These are phyloP conservation scores for Globisporangium echinulatum DNA, from an alignment of 352 stramenopile species.

Conservation along the genomic window DNA sequence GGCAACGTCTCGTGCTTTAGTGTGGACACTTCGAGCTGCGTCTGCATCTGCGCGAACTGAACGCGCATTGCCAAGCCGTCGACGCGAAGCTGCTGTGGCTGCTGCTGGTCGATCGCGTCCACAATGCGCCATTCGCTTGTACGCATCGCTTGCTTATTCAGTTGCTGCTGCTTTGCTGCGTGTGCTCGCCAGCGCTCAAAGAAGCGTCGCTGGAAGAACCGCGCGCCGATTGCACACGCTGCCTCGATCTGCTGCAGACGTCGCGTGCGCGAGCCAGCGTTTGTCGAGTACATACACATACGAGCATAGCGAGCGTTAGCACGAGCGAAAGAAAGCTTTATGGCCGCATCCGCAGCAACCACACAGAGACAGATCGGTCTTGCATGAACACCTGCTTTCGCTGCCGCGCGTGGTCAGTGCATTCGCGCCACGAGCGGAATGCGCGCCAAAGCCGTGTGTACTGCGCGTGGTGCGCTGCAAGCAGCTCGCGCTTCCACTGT, in stretches of 20 bases:
- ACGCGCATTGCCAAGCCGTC: not conserved
- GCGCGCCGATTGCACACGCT: slow-evolving; percentile 10
- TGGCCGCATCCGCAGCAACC: not conserved
- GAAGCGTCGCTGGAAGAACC: slow-evolving; percentile 13
- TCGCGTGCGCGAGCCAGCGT: no score
- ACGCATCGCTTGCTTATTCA: not conserved
- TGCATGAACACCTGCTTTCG: slow-evolving; percentile 7
- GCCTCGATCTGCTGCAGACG: slow-evolving; percentile 7
- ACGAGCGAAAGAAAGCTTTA: not conserved
- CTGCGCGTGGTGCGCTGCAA: slow-evolving; percentile 10
- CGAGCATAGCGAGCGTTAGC: not conserved
- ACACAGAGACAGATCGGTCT: no score
- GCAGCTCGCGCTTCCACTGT: slow-evolving; percentile 9
- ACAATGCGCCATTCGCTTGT: not conserved
- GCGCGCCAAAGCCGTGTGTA: slow-evolving; percentile 11
- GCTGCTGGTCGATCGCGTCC: not conserved
- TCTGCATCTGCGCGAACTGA: not conserved
- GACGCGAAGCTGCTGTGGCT: slow-evolving; percentile 1
- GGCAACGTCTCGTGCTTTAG: no score
- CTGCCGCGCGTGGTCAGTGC: not conserved
- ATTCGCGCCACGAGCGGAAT: slow-evolving; percentile 3
- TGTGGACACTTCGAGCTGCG: no score
- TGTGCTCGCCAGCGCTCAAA: slow-evolving; percentile 11
- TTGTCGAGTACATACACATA: no score
- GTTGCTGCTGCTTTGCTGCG: not conserved